Percentiles rank a stretch among this genome's conserved stretches.
Conservation (phyloP, 176 grass and related monocot species). For the Triticum monococcum region DNA sequence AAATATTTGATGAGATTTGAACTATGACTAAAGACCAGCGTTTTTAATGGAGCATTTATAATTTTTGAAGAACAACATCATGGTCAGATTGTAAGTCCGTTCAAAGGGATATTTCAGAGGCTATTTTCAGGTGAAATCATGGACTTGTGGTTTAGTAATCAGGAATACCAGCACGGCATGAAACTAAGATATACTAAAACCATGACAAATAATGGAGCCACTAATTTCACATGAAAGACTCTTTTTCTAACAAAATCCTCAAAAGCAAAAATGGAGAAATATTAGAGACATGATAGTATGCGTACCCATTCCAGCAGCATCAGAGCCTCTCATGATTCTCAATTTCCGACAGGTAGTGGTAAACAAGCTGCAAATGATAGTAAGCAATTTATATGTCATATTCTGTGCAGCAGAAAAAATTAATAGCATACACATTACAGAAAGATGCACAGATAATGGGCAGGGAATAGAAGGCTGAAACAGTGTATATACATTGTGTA, state of each 20-base stretch:
- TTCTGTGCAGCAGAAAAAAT: not conserved
- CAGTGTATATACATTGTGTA: not conserved
- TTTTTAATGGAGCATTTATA: not conserved
- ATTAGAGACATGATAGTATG: not conserved
- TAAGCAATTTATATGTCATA: conserved; percentile 1
- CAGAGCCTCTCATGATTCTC: conserved; percentile 78
- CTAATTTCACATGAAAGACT: not conserved
- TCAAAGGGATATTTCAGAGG: not conserved
- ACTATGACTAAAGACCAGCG: not conserved
- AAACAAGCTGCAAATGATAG: conserved; percentile 52
- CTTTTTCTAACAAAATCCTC: not conserved
- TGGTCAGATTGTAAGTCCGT: not conserved
- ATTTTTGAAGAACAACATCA: not conserved
- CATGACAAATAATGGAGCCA: not conserved
- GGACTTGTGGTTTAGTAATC: not conserved
- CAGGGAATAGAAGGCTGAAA: not conserved
- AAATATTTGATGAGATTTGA: too few relatives aligned
- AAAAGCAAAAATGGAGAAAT: not conserved
- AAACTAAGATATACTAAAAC: conserved; percentile 8
- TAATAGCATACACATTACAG: not conserved
- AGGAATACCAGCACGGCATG: not conserved
- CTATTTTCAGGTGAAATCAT: not conserved
- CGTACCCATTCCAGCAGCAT: conserved; percentile 69
- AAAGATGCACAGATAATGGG: not conserved
- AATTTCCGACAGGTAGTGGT: conserved; percentile 56